A percentile compares a stretch with the other conserved stretches of the same genome.
Conservation (phyloP, 2,329 filamentous ascomycete genomes). For the Salinomyces thailandicus region DNA sequence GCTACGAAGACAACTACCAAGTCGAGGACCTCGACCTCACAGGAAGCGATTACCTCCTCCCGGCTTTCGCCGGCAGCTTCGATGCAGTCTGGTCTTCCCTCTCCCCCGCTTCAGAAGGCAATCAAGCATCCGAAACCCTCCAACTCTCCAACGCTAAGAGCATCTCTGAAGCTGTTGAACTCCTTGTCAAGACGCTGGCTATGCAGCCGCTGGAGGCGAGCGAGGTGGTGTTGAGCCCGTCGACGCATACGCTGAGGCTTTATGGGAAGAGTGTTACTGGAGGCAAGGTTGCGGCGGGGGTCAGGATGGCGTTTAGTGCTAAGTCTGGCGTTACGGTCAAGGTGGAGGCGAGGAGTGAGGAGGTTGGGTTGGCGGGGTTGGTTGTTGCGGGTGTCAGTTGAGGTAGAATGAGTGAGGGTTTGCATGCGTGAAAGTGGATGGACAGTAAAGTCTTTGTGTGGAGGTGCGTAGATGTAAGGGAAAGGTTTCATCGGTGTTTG, state of each 20-base stretch:
- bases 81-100: conserved; percentile 75
- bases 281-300: conserved; percentile 73
- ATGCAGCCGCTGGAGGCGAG: conserved; percentile 91
- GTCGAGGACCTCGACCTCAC: conserved; percentile 84
- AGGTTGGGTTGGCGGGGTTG: conserved; percentile 77
- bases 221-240: conserved; percentile 77
- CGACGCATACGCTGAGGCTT: conserved; percentile 87
- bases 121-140: conserved; percentile 82
- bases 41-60: conserved; percentile 88
- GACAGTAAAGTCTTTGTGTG: no score
- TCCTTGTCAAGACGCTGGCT: conserved; percentile 74
- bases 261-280: conserved; percentile 91
- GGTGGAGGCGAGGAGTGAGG: conserved; percentile 83
- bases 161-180: conserved; percentile 91
- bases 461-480: no score
- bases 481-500: no score
- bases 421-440: no score
- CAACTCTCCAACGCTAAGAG: conserved; percentile 81
- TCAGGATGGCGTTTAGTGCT: conserved; percentile 87
- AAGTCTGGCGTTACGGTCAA: conserved; percentile 94
- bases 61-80: conserved; percentile 89
- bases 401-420: no score
- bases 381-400: conserved; percentile 67
- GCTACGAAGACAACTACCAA: conserved; percentile 97
- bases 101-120: conserved; percentile 61